phyloP scores from a whole-genome alignment of 2,329 filamentous ascomycete genomes.

The Verticillium nonalfalfae region DNA sequence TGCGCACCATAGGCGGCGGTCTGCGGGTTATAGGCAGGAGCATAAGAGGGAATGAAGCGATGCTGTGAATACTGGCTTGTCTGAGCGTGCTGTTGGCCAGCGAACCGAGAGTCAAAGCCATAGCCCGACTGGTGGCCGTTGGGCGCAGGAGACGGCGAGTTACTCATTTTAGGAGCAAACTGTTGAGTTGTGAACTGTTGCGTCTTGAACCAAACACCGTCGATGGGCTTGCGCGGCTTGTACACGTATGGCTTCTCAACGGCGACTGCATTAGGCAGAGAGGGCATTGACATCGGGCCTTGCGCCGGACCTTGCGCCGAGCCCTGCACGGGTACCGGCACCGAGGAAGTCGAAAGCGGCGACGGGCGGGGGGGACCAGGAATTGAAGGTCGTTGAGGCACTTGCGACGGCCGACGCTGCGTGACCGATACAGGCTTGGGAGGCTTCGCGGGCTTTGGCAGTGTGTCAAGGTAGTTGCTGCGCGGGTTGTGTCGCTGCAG shows the following conservation, averaged over 20 bases:
- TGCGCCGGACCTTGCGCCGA: background rate
- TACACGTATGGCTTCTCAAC: constrained; percentile 46
- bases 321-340: background rate
- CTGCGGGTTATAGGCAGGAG: constrained; percentile 2
- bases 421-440: constrained; percentile 10
- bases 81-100: background rate
- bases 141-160: constrained; percentile 19
- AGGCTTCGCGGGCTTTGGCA: constrained; percentile 46
- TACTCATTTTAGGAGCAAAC: constrained; percentile 21
- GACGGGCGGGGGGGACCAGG: background rate
- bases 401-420: background rate
- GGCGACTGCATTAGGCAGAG: constrained; percentile 9
- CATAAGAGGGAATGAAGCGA: background rate
- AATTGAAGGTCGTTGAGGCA: constrained; percentile 12
- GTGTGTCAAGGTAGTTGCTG: constrained; percentile 67
- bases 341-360: background rate
- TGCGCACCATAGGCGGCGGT: constrained; percentile 2
- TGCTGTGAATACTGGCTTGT: background rate
- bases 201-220: constrained; percentile 20
- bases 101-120: constrained; percentile 22
- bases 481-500: constrained; percentile 57
- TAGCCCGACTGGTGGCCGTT: constrained; percentile 17
- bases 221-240: constrained; percentile 37
- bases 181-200: constrained; percentile 30
- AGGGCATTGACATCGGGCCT: background rate